Conservation (phyloP, 1,284 basidiomycete genomes). For the Pterula multifida region DNA sequence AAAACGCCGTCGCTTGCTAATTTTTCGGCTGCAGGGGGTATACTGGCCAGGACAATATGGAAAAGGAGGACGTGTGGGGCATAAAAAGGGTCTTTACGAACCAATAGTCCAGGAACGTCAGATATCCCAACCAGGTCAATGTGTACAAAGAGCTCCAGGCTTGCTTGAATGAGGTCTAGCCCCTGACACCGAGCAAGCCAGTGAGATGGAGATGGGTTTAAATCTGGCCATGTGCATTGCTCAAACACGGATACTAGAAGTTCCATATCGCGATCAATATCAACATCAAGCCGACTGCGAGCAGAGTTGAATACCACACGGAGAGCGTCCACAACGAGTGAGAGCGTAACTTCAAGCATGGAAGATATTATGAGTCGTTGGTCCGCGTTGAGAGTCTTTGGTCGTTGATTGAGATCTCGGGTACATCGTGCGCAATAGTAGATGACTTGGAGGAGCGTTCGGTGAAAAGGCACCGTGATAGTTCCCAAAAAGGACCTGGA, state of each 20-base stretch:
- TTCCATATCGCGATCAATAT: constrained; percentile 71
- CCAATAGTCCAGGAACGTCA: constrained; percentile 45
- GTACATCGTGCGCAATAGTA: constrained; percentile 66
- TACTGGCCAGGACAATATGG: constrained; percentile 76
- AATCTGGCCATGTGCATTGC: constrained; percentile 58
- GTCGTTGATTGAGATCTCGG: constrained; percentile 32
- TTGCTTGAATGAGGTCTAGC: constrained; percentile 66
- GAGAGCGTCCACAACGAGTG: constrained; percentile 58
- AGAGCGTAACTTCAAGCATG: constrained; percentile 52
- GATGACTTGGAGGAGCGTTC: constrained; percentile 66
- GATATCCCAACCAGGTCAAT: constrained; percentile 60
- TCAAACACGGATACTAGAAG: constrained; percentile 74
- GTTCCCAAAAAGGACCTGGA: constrained; percentile 63
- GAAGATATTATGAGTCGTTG: constrained; percentile 45
- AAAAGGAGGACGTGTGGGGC: constrained; percentile 70
- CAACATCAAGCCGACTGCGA: constrained; percentile 39
- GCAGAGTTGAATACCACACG: constrained; percentile 60
- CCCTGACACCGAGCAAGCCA: constrained; percentile 81
- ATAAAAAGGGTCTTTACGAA: constrained; percentile 56
- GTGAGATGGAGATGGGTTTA: constrained; percentile 48
- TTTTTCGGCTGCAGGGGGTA: constrained; percentile 70
- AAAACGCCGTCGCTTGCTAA: constrained; percentile 79
- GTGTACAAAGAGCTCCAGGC: constrained; percentile 63
- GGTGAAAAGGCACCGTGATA: constrained; percentile 65
- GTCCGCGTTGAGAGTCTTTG: constrained; percentile 44